phyloP scores from a whole-genome alignment of 805 yeast species.

The Citeromyces nyonsensis region DNA sequence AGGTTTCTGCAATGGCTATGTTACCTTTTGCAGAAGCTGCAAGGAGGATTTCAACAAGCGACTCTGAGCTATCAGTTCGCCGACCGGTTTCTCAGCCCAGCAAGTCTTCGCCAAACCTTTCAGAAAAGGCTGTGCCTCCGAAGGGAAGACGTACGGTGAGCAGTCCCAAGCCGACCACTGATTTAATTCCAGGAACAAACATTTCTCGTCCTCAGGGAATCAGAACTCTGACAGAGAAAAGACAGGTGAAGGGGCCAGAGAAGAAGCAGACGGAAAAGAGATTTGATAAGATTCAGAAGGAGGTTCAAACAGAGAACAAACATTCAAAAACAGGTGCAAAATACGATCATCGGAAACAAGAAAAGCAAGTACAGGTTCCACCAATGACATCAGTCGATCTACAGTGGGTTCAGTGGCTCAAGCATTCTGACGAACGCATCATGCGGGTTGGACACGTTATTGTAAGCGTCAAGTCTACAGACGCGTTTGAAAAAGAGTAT shows the following conservation, averaged over 20 bases:
- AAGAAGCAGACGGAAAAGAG: background rate
- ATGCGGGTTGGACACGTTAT: constrained; percentile 38
- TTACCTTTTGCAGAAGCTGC: constrained; percentile 27
- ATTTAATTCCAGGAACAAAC: constrained; percentile 43
- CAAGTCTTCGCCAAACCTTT: background rate
- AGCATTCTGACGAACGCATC: constrained; percentile 43
- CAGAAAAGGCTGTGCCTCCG: background rate
- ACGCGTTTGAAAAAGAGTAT: constrained; percentile 36
- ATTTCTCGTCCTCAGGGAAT: constrained; percentile 35
- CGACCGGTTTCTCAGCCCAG: constrained; percentile 2
- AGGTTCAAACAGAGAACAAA: constrained; percentile 2
- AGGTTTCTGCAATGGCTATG: constrained; percentile 67
- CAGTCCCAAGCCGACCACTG: constrained; percentile 6
- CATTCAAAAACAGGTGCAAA: background rate
- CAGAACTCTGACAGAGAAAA: constrained; percentile 12
- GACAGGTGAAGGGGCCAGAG: background rate
- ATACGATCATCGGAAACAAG: constrained; percentile 1
- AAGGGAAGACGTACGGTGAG: background rate
- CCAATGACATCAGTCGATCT: constrained; percentile 36
- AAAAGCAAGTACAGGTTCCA: constrained; percentile 16
- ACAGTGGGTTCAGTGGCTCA: constrained; percentile 40
- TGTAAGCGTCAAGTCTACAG: constrained; percentile 26
- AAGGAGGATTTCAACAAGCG: background rate
- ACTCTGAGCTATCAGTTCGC: constrained; percentile 3
- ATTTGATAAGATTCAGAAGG: background rate